Evolutionary conservation across 345 rosid species (phyloP).

Genomic region (Populus pruinosa): DNA sequence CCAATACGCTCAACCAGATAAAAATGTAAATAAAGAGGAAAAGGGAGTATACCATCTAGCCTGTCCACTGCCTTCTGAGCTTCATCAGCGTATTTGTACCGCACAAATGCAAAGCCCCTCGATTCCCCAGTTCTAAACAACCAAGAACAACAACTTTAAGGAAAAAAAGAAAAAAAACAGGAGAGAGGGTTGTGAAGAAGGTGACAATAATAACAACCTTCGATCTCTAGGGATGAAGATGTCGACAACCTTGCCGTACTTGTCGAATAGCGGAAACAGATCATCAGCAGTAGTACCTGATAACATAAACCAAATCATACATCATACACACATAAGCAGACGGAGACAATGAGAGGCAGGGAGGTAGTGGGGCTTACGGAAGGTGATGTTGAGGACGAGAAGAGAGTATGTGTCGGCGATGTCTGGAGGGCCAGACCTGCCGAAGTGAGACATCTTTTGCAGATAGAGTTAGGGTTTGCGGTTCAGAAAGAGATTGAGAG

Average conservation of each 20-base stretch:
- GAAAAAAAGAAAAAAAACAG: not conserved
- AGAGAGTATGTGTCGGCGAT: constrained; percentile 61
- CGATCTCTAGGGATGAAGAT: constrained; percentile 84
- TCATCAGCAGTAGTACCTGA: constrained; percentile 84
- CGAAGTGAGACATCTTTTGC: constrained; percentile 67
- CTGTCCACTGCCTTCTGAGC: constrained; percentile 69
- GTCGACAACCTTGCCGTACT: constrained; percentile 87
- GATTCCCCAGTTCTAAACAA: constrained; percentile 55
- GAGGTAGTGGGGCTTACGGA: constrained; percentile 41
- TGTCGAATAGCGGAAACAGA: constrained; percentile 75
- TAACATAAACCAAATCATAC: not conserved
- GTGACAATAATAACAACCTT: constrained; percentile 35
- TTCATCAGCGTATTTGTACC: constrained; percentile 64
- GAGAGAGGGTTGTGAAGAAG: not conserved
- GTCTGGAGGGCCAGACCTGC: constrained; percentile 77
- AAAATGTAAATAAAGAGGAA: not conserved
- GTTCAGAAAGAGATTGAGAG: not conserved
- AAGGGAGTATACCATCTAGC: constrained; percentile 45
- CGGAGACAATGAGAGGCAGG: not conserved
- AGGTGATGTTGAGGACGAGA: constrained; percentile 80
- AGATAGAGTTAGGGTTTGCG: constrained; percentile 13
- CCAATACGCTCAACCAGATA: not conserved
- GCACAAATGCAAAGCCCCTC: constrained; percentile 65
- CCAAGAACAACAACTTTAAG: not conserved
- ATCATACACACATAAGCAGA: not conserved